phyloP scores from a whole-genome alignment of 169 alveolate species.

The Eimeria falciformis region DNA sequence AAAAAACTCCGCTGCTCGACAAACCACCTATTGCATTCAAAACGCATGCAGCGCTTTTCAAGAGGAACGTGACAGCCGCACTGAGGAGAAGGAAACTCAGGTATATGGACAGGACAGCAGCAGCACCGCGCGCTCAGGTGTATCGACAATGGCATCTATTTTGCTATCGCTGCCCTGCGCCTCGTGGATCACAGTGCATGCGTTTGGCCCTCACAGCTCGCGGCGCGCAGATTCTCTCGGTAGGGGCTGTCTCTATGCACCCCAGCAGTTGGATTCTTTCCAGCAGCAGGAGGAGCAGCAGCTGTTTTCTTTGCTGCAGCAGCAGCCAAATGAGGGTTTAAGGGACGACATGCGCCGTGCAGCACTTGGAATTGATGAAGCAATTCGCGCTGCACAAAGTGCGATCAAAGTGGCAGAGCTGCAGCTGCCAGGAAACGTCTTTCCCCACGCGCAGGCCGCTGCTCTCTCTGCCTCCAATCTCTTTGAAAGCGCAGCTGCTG shows the following conservation, averaged over 20 bases:
- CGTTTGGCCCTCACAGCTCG: neutral
- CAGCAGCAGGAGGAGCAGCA: neutral
- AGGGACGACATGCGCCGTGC: no score
- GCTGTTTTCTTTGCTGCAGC: neutral
- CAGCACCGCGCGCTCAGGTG: neutral
- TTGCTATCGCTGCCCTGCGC: conserved; percentile 25
- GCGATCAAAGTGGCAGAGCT: conserved; percentile 18
- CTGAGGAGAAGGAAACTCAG: neutral
- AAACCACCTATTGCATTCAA: neutral
- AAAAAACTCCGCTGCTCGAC: neutral
- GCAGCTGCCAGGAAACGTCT: conserved; percentile 22
- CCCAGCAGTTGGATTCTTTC: neutral
- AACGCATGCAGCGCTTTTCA: no score
- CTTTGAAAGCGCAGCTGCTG: neutral
- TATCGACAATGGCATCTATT: neutral
- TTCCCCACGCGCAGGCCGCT: conserved; percentile 9
- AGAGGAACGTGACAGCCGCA: neutral
- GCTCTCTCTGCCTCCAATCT: neutral
- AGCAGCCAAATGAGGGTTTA: no score
- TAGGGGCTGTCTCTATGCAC: neutral
- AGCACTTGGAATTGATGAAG: neutral
- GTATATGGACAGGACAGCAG: neutral
- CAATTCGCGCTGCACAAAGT: neutral
- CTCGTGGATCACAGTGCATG: conserved; percentile 50
- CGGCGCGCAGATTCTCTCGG: conserved; percentile 39